These are phyloP conservation scores for Pseudoperonospora humuli DNA, from an alignment of 352 stramenopile genomes.

Conservation along the genomic window DNA sequence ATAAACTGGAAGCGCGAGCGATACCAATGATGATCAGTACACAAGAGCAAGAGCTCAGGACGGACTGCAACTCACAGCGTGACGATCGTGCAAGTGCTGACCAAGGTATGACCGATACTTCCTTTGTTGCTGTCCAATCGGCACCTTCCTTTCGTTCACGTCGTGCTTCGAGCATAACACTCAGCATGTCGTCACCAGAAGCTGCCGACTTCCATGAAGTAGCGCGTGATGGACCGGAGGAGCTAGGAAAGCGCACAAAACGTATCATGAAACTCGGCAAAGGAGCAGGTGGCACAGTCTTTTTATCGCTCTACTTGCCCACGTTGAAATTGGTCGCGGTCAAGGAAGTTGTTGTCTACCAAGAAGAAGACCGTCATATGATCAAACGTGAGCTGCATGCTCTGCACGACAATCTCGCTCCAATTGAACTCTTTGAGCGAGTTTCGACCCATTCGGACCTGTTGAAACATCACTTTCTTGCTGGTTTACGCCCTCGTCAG, in stretches of 20 bases:
- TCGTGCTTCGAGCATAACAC: constrained; percentile 45
- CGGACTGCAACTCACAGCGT: constrained; percentile 3
- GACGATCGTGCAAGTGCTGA: neutral
- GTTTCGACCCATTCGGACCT: neutral
- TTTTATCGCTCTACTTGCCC: constrained; percentile 77
- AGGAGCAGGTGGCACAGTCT: constrained; percentile 80
- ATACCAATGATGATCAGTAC: constrained; percentile 34
- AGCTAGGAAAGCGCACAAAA: constrained; percentile 57
- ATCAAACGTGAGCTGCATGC: constrained; percentile 84
- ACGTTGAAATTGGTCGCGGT: constrained; percentile 78
- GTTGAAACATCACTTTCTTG: constrained; percentile 13
- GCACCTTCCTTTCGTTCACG: constrained; percentile 8
- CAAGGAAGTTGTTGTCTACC: constrained; percentile 80
- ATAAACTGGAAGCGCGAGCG: constrained; percentile 23
- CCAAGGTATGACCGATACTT: no score
- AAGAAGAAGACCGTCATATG: constrained; percentile 73
- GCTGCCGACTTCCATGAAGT: constrained; percentile 68
- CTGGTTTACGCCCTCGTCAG: neutral
- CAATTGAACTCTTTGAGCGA: constrained; percentile 27
- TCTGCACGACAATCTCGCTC: constrained; percentile 75
- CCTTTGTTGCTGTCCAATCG: constrained; percentile 1
- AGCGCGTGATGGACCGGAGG: constrained; percentile 56
- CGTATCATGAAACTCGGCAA: constrained; percentile 64
- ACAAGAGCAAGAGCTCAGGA: constrained; percentile 6
- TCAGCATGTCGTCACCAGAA: constrained; percentile 54